phyloP scores from a whole-genome alignment of 805 yeast genomes.

The Saturnispora saitoi region DNA sequence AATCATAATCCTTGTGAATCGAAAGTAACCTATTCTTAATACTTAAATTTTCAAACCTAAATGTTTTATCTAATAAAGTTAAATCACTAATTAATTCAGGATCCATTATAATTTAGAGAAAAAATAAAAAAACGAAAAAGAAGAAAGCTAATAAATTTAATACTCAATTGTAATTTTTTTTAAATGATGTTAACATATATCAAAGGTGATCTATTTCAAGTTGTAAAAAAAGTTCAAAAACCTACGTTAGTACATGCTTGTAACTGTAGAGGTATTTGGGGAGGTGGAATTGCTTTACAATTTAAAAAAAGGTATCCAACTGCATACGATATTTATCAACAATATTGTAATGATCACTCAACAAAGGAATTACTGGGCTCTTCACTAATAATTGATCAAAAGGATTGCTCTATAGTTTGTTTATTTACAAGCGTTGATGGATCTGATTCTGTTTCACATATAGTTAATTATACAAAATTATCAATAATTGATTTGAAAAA shows the following conservation, averaged over 20 bases:
- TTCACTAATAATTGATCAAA: slow-evolving; percentile 34
- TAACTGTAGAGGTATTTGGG: slow-evolving; percentile 74
- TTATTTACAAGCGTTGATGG: slow-evolving; percentile 62
- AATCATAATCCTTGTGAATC: slow-evolving; percentile 53
- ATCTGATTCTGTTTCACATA: slow-evolving; percentile 29
- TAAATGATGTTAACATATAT: slow-evolving; percentile 31
- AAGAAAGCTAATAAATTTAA: too few relatives aligned
- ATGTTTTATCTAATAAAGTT: slow-evolving; percentile 7
- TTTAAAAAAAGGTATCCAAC: slow-evolving; percentile 47
- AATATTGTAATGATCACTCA: slow-evolving; percentile 31
- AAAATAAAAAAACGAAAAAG: too few relatives aligned
- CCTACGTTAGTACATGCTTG: slow-evolving; percentile 67
- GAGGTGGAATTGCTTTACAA: slow-evolving; percentile 69
- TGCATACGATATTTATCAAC: slow-evolving; percentile 42
- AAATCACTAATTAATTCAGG: slow-evolving; percentile 15
- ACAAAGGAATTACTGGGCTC: slow-evolving; percentile 44
- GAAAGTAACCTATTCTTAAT: slow-evolving; percentile 50
- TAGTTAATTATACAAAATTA: slow-evolving; percentile 40
- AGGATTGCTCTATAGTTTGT: slow-evolving; percentile 48
- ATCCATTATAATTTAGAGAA: slow-evolving; percentile 9
- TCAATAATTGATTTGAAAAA: slow-evolving; percentile 40
- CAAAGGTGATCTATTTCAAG: slow-evolving; percentile 48
- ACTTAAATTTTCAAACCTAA: slow-evolving; percentile 12
- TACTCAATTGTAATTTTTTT: too few relatives aligned
- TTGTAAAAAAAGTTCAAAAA: slow-evolving; percentile 13